Percentiles rank a stretch among this genome's conserved stretches.
phyloP scores from a whole-genome alignment of 1,284 basidiomycete species.

The Boletus hoseneyae region DNA sequence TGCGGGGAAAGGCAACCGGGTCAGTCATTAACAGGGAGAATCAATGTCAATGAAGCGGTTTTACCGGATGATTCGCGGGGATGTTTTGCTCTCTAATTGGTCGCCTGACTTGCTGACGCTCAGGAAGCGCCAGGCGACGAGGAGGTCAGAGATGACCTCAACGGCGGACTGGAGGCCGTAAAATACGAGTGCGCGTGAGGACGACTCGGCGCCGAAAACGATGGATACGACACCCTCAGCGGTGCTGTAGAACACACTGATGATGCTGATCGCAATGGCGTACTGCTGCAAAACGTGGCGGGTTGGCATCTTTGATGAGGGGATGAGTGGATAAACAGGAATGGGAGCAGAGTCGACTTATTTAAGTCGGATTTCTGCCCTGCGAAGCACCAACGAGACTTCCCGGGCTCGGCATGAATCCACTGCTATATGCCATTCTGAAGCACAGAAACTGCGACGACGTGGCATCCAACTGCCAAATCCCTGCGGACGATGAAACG shows the following conservation, averaged over 20 bases:
- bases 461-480: background rate
- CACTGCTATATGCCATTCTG: background rate
- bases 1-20: background rate
- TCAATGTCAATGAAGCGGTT: background rate
- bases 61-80: slow-evolving; percentile 31
- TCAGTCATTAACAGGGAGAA: background rate
- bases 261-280: slow-evolving; percentile 33
- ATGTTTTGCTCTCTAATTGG: slow-evolving; percentile 24
- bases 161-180: slow-evolving; percentile 50
- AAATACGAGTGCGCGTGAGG: slow-evolving; percentile 46
- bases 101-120: slow-evolving; percentile 32
- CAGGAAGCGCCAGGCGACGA: slow-evolving; percentile 44
- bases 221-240: slow-evolving; percentile 38
- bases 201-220: slow-evolving; percentile 42
- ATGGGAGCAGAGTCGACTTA: background rate
- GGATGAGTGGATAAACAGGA: background rate
- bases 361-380: background rate
- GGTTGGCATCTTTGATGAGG: slow-evolving; percentile 17
- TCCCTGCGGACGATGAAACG: background rate
- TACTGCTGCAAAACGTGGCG: slow-evolving; percentile 27
- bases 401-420: background rate
- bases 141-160: slow-evolving; percentile 40
- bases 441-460: background rate
- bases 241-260: slow-evolving; percentile 34
- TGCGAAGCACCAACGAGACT: background rate